Evolutionary conservation across 192 early-diverging fungal species (phyloP), one percentile per base, ranked within the genome.

Genomic region (Phycomyces blakesleeanus): DNA sequence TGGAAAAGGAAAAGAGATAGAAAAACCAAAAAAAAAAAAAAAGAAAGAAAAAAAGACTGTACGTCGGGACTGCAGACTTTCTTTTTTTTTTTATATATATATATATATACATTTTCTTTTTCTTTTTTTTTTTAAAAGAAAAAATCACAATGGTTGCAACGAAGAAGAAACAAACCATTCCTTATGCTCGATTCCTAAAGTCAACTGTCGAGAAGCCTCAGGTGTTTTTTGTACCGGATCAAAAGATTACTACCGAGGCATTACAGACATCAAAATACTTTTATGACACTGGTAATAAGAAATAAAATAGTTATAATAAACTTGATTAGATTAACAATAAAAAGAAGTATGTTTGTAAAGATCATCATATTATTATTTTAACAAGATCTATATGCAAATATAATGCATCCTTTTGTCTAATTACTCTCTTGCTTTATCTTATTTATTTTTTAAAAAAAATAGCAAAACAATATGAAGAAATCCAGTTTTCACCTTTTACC

Each of bases 201-300:
- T n/a, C 44, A 7, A 72, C 80, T 37, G 76, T 83, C 21, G 70
- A 79, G n/a, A 81, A 77, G 56, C 82, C 82, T 7, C 76, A 84
- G 26, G 68, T 77, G 18, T 84, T 84, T 47, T 72, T 81, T 47
- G 60, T 55, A 26, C 55, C 64, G 27, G 65, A 69, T 54, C 69
- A 73, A 57, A 58, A 66, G 22, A 52, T 73, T 0, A 70, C 74
- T 18, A 61, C 73, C 3, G 63, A 77, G 55, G 74, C 82, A 34
- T 63, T 81, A 27, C 38, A 68, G 18, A 47, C 72, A 16, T 72
- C 82, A 29, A 84, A 84, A 74, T 63, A 79, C 47, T 68, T 81
- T 37, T 81, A 78, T 49, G 79, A 84, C 64, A 68, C 72, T 34
- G 79, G 82, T 84, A 75, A 56, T n/a, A n/a, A n/a, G n/a, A n/a